Percentiles rank a stretch among this genome's conserved stretches.
Conservation (phyloP, 1,284 basidiomycete species). For the Neolentinus lepideus region DNA sequence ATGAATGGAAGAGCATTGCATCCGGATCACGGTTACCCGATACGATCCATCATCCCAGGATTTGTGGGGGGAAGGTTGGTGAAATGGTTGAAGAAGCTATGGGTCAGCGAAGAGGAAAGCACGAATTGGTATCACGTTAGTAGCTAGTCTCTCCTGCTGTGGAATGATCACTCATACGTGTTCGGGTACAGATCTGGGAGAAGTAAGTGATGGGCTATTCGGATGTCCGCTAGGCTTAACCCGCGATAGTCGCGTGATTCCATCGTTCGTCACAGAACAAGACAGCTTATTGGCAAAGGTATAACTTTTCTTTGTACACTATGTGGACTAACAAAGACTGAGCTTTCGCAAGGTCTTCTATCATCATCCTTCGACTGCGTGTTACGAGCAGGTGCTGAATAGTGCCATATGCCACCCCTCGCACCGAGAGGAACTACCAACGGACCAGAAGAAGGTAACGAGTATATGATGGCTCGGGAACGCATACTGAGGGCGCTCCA, state of each 20-base stretch:
- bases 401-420: slow-evolving; percentile 16
- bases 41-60: slow-evolving; percentile 18
- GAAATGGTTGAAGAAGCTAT: slow-evolving; percentile 19
- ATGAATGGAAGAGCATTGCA: slow-evolving; percentile 18
- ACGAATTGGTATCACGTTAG: not conserved
- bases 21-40: slow-evolving; percentile 18
- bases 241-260: slow-evolving; percentile 16
- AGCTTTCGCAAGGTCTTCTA: slow-evolving; percentile 6
- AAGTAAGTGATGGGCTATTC: not conserved
- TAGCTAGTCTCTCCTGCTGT: slow-evolving; percentile 12
- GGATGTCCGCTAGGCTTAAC: slow-evolving; percentile 10
- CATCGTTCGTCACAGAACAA: slow-evolving; percentile 15
- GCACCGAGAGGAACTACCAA: slow-evolving; percentile 11
- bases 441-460: not conserved
- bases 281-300: slow-evolving; percentile 13
- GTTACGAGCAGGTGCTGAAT: slow-evolving; percentile 16
- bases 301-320: too few relatives aligned
- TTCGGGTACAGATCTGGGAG: slow-evolving; percentile 9
- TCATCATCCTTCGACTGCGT: slow-evolving; percentile 15
- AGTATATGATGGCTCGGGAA: slow-evolving; percentile 2
- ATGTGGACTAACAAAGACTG: not conserved
- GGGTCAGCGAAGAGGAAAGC: not conserved
- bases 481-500: not conserved
- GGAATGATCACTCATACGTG: slow-evolving; percentile 11
- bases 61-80: slow-evolving; percentile 18